Conservation (phyloP, 441 rosid genomes). For the Manihot esculenta region DNA sequence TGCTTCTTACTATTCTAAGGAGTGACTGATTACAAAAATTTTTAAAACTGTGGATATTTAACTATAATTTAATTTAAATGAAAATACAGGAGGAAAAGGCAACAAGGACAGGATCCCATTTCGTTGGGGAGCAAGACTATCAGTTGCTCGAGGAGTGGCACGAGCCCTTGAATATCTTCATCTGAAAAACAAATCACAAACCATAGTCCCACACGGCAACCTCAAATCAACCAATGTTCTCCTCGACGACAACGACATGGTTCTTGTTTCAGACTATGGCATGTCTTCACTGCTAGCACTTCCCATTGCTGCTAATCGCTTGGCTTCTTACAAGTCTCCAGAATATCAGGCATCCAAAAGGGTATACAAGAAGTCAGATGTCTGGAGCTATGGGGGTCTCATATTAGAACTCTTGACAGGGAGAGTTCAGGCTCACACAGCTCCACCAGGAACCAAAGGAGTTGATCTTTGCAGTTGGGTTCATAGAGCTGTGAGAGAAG, state of each 20-base stretch:
- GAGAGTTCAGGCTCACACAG: constrained; percentile 31
- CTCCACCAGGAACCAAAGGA: constrained; percentile 50
- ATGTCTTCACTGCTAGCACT: constrained; percentile 40
- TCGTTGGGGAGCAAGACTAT: constrained; percentile 49
- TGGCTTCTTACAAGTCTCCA: constrained; percentile 49
- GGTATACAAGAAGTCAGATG: constrained; percentile 44
- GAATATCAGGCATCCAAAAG: constrained; percentile 38
- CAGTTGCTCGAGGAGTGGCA: constrained; percentile 46
- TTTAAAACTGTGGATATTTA: too few species aligned
- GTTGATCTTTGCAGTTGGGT: constrained; percentile 61
- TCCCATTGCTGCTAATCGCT: constrained; percentile 39
- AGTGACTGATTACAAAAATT: too few species aligned
- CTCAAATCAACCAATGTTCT: constrained; percentile 58
- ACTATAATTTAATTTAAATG: background rate
- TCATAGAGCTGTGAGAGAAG: constrained; percentile 58
- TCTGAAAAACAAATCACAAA: constrained; percentile 21
- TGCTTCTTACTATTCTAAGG: too few species aligned
- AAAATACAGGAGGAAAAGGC: constrained; percentile 41
- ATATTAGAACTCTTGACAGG: constrained; percentile 52
- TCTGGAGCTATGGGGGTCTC: constrained; percentile 57
- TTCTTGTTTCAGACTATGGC: constrained; percentile 51
- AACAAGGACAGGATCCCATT: constrained; percentile 38
- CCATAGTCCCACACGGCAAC: constrained; percentile 50
- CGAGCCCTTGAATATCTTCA: constrained; percentile 57
- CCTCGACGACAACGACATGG: constrained; percentile 34